phyloP scores from a whole-genome alignment of 164 flowering plant species.

The Magnolia sinica region DNA sequence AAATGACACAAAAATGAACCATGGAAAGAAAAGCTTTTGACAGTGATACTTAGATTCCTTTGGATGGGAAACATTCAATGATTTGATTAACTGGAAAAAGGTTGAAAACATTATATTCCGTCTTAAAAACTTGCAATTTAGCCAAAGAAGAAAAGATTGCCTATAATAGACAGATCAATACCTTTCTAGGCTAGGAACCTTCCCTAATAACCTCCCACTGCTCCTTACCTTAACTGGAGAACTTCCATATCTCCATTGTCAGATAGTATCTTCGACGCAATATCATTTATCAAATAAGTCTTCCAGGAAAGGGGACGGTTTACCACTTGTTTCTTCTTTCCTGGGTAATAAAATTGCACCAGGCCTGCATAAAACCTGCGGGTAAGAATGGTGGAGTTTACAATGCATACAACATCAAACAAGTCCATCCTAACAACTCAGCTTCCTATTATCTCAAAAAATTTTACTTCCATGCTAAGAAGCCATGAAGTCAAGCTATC shows the following conservation, averaged over 20 bases:
- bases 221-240: constrained; percentile 66
- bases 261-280: constrained; percentile 50
- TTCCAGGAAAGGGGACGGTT: constrained; percentile 9
- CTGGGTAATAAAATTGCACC: constrained; percentile 70
- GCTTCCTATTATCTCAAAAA: background rate
- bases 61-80: constrained; percentile 29
- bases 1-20: background rate
- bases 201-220: constrained; percentile 72
- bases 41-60: constrained; percentile 41
- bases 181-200: constrained; percentile 46
- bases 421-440: background rate
- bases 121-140: background rate
- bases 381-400: constrained; percentile 5
- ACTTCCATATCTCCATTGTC: constrained; percentile 95
- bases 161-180: constrained; percentile 16
- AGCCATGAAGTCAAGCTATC: background rate
- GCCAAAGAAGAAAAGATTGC: background rate
- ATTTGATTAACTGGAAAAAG: constrained; percentile 43
- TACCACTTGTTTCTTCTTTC: constrained; percentile 76
- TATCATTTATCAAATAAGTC: background rate
- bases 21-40: background rate
- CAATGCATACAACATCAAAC: background rate
- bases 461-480: background rate
- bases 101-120: background rate
- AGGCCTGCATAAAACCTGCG: constrained; percentile 89